Conservation (phyloP, 179 eudicot species). For the Kewa caespitosa region DNA sequence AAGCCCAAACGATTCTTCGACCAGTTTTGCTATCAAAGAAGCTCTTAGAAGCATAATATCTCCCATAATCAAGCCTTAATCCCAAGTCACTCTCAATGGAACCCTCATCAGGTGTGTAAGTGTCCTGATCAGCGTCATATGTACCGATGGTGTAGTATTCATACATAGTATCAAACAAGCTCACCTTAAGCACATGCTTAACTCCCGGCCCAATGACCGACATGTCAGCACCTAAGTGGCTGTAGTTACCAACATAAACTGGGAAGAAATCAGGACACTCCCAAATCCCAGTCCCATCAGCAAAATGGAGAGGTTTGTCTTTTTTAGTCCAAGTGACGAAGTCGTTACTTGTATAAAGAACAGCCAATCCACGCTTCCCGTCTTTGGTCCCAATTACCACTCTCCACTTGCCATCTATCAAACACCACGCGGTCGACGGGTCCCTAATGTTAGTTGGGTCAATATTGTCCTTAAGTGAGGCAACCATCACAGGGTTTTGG, state of each 20-base stretch:
- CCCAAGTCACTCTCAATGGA: slow-evolving; percentile 13
- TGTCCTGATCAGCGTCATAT: slow-evolving; percentile 24
- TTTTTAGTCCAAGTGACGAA: slow-evolving; percentile 39
- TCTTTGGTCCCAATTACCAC: slow-evolving; percentile 26
- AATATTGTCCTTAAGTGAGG: slow-evolving; percentile 13
- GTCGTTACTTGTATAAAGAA: slow-evolving; percentile 44
- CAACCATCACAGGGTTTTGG: slow-evolving; percentile 33
- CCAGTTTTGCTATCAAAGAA: slow-evolving; percentile 39
- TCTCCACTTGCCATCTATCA: slow-evolving; percentile 29
- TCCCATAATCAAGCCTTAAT: slow-evolving; percentile 42
- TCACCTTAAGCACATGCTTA: slow-evolving; percentile 44
- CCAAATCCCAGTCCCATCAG: slow-evolving; percentile 42
- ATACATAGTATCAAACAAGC: slow-evolving; percentile 36
- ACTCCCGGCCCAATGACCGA: slow-evolving; percentile 2
- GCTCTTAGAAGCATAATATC: slow-evolving; percentile 52
- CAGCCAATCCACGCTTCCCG: slow-evolving; percentile 27
- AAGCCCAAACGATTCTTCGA: slow-evolving; percentile 49
- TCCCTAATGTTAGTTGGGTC: slow-evolving; percentile 30
- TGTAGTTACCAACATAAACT: not conserved
- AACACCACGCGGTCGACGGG: slow-evolving; percentile 47
- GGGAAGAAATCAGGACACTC: slow-evolving; percentile 70
- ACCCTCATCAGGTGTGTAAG: slow-evolving; percentile 31
- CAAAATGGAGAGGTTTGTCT: slow-evolving; percentile 37
- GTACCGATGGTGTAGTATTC: slow-evolving; percentile 47
- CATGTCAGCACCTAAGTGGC: slow-evolving; percentile 26